These are phyloP conservation scores for Akanthomyces dipterigenus DNA, from an alignment of 2,329 filamentous ascomycete genomes.

Conservation along the genomic window DNA sequence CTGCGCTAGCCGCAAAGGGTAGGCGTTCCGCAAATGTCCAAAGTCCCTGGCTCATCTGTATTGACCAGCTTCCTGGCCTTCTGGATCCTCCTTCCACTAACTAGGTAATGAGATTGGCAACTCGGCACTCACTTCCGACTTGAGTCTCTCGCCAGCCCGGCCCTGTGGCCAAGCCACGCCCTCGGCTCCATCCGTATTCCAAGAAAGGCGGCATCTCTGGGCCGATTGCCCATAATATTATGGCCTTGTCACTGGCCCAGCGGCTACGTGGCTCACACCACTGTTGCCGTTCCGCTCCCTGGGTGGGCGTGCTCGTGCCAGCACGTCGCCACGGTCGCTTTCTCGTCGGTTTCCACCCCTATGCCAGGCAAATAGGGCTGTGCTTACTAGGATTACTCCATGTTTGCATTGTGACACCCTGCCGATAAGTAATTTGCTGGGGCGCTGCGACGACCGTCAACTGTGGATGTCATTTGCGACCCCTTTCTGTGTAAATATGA, in stretches of 20 bases:
- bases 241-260: not conserved
- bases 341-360: not conserved
- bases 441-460: not conserved
- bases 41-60: constrained; percentile 7
- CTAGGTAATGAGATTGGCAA: constrained; percentile 3
- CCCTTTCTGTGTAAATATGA: constrained; percentile 5
- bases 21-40: constrained; percentile 6
- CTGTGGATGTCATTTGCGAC: constrained; percentile 1
- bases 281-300: not conserved
- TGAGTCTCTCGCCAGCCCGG: not conserved
- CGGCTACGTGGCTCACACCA: not conserved
- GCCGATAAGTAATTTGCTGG: constrained; percentile 6
- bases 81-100: not conserved
- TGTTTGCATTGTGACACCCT: not conserved
- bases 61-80: too few species aligned
- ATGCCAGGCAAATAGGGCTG: constrained; percentile 4
- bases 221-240: constrained; percentile 5
- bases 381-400: constrained; percentile 4
- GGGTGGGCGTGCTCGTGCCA: not conserved
- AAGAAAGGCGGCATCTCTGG: constrained; percentile 2
- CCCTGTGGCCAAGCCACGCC: constrained; percentile 8
- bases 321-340: not conserved
- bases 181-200: constrained; percentile 10
- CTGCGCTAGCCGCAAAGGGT: constrained; percentile 2
- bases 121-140: constrained; percentile 5